These are phyloP conservation scores for Nephelium lappaceum DNA, from an alignment of 345 rosid species.

Conservation along the genomic window DNA sequence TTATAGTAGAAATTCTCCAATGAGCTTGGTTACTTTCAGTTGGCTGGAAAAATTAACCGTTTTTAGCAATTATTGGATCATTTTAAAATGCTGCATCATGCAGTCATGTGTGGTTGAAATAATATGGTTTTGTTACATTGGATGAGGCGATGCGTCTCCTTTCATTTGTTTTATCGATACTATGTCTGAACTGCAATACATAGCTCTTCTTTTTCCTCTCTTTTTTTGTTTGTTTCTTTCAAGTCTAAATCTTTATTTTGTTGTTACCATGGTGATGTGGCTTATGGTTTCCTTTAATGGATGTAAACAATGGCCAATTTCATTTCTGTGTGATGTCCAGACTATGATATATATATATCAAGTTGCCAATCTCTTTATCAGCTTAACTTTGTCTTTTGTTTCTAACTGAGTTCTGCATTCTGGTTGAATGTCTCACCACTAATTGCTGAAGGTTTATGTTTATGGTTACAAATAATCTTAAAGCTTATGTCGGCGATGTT, in stretches of 20 bases:
- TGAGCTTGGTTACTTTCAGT: not conserved
- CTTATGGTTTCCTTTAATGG: not conserved
- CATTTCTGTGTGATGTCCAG: not conserved
- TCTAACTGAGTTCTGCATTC: not conserved
- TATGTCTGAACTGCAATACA: not conserved
- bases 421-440: constrained; percentile 15
- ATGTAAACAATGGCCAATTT: constrained; percentile 7
- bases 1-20: not conserved
- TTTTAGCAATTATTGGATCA: not conserved
- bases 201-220: not conserved
- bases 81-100: not conserved
- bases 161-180: not conserved
- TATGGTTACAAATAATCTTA: constrained; percentile 70
- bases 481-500: constrained; percentile 71
- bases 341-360: not conserved
- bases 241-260: not conserved
- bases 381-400: not conserved
- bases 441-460: constrained; percentile 18
- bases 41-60: not conserved
- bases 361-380: not conserved
- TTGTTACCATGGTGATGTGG: not conserved
- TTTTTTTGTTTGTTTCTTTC: not conserved
- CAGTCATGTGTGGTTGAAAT: not conserved
- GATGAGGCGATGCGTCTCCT: not conserved
- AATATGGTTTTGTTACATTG: not conserved